Evolutionary conservation across 2,329 filamentous ascomycete species (phyloP), one percentile per base, ranked within the genome.

Genomic region (Curvularia sp.): DNA sequence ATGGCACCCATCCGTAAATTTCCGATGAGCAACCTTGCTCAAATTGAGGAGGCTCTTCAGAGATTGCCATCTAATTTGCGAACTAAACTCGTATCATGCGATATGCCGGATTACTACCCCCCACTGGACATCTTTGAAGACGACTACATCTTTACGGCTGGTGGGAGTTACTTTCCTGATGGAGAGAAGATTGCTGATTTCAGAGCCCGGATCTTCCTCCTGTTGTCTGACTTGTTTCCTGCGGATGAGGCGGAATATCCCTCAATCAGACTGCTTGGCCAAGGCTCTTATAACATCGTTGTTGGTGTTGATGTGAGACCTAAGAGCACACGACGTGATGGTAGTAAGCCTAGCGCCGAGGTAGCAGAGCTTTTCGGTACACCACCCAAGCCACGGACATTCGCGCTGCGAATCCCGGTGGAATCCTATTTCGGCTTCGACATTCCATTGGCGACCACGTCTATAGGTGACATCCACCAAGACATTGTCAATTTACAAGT

Each of bases 241-340:
- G 10, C n/a, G 4, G n/a, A 15, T 4, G 28, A 53, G 35, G 53
- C 47, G 0, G 35, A 46, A 2, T 15, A 6, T 5, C 30, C 30
- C 2, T 18, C 24, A 1, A 33, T 57, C 26, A 4, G 22, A 2
- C 9, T 26, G 1, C 43, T 60, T 15, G 57, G 57, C 0, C 20
- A 39, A 15, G 49, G 57, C 2, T 57, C 57, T 4, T 60, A 20
- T 18, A 60, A 57, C 10, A 26, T 51, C 1, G 54, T 57, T 0
- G 18, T 60, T 18, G 49, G 53, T 5, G 22, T 57, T 12, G 50
- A 26, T 3, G 20, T 53, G 2, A 4, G 28, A 2, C 13, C 43
- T 20, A n/a, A 20, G n/a, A 1, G 46, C 35, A n/a, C 1, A 5
- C 12, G 10, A 18, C 12, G 24, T 12, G 15, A 18, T 7, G 53